phyloP scores from a whole-genome alignment of 306 rosid genomes.

The Hippophae tibetana region DNA sequence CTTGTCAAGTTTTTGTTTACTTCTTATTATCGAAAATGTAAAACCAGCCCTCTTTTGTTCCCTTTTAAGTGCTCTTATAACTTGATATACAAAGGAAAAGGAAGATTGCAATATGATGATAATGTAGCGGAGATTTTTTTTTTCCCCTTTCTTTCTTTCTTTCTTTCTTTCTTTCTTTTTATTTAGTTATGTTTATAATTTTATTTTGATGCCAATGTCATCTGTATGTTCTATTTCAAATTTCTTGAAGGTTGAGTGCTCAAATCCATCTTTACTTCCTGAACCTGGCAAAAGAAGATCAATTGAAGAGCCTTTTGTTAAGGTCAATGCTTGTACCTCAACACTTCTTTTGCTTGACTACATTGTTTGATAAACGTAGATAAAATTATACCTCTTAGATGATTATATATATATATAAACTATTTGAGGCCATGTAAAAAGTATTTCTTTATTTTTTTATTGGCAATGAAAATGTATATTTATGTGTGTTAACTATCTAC shows the following conservation, averaged over 20 bases:
- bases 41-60: not conserved
- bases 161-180: no score
- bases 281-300: conserved; percentile 70
- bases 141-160: not conserved
- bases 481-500: conserved; percentile 12
- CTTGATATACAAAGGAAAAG: no score
- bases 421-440: not conserved
- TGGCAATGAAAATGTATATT: conserved; percentile 13
- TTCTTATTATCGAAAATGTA: not conserved
- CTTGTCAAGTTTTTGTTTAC: not conserved
- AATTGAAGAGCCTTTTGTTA: conserved; percentile 78
- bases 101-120: not conserved
- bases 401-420: not conserved
- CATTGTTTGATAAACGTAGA: conserved; percentile 1
- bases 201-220: not conserved
- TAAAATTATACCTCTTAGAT: conserved; percentile 23
- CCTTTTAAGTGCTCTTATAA: no score
- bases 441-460: not conserved
- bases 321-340: conserved; percentile 6
- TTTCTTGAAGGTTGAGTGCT: conserved; percentile 50
- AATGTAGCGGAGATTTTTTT: not conserved
- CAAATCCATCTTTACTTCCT: conserved; percentile 78
- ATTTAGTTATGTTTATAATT: not conserved
- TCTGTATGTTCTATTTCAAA: not conserved
- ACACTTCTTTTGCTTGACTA: not conserved